Conservation (phyloP, 73 alveolate genomes). For the Paramecium caudatum region DNA sequence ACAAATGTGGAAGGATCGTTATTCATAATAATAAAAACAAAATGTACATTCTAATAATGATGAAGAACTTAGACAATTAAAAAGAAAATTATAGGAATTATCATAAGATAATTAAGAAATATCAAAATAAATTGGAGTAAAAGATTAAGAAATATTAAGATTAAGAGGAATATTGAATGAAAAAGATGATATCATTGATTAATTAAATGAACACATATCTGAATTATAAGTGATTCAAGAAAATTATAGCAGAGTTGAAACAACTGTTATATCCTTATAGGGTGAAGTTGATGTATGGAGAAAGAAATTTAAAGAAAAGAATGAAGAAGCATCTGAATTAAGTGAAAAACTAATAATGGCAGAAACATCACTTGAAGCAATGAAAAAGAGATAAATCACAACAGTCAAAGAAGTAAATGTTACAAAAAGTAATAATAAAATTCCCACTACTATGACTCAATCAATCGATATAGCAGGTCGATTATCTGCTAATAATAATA, state of each 20-base stretch:
- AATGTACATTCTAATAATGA: not conserved
- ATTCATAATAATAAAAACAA: not conserved
- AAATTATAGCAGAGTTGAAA: conserved; percentile 3
- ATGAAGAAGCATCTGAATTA: conserved; percentile 39
- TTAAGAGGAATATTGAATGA: conserved; percentile 34
- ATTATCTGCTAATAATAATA: no score
- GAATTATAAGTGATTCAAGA: conserved; percentile 1
- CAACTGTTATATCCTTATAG: conserved; percentile 14
- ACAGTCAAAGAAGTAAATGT: not conserved
- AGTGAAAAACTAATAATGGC: conserved; percentile 59
- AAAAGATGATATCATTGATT: conserved; percentile 20
- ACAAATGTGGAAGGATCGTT: not conserved
- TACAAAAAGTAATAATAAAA: conserved; percentile 23
- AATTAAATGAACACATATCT: not conserved
- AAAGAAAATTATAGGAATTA: not conserved
- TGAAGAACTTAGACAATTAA: conserved; percentile 29
- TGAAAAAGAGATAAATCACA: conserved; percentile 27
- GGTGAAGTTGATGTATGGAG: conserved; percentile 57
- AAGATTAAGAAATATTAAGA: conserved; percentile 14
- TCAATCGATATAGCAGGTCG: not conserved
- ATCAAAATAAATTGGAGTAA: not conserved
- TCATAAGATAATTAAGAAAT: not conserved
- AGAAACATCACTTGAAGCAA: conserved; percentile 45
- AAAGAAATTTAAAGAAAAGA: conserved; percentile 45
- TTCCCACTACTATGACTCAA: not conserved